Conservation (phyloP, 1,139 yeast species). For the Scheffersomyces titani region DNA sequence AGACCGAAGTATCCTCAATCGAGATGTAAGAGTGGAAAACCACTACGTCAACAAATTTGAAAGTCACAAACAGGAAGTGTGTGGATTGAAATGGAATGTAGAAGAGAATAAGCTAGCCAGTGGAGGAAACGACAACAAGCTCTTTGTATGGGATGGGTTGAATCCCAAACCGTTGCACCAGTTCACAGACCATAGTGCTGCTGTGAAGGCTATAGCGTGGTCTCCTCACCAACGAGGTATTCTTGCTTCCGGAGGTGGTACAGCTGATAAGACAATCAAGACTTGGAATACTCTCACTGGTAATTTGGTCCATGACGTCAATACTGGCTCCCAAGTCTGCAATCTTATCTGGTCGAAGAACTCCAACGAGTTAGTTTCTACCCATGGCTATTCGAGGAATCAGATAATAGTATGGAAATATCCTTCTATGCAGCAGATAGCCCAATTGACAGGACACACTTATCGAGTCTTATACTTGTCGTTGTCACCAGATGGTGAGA, state of each 20-base stretch:
- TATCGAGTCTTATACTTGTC: constrained; percentile 88
- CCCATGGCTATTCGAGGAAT: constrained; percentile 92
- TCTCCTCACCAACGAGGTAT: constrained; percentile 95
- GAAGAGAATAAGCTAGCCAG: constrained; percentile 87
- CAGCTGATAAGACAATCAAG: constrained; percentile 87
- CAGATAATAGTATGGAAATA: constrained; percentile 95
- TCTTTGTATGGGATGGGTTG: constrained; percentile 86
- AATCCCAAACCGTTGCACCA: constrained; percentile 68
- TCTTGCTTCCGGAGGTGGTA: constrained; percentile 95
- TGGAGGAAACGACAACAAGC: constrained; percentile 90
- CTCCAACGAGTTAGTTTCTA: constrained; percentile 88
- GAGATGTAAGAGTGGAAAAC: constrained; percentile 88
- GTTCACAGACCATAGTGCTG: constrained; percentile 87
- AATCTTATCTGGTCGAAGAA: constrained; percentile 91
- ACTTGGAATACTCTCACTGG: constrained; percentile 93
- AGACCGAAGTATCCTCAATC: constrained; percentile 79
- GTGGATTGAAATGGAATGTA: constrained; percentile 92
- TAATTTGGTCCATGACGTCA: constrained; percentile 68
- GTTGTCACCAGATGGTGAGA: constrained; percentile 95
- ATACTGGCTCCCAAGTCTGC: constrained; percentile 96
- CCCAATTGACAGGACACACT: constrained; percentile 92
- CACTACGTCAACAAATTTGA: constrained; percentile 74
- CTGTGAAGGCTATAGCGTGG: constrained; percentile 97
- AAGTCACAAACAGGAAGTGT: constrained; percentile 89
- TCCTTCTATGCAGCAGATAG: constrained; percentile 89